Conservation (phyloP, 2,329 filamentous ascomycete species). For the Phaeosphaeria sp. region DNA sequence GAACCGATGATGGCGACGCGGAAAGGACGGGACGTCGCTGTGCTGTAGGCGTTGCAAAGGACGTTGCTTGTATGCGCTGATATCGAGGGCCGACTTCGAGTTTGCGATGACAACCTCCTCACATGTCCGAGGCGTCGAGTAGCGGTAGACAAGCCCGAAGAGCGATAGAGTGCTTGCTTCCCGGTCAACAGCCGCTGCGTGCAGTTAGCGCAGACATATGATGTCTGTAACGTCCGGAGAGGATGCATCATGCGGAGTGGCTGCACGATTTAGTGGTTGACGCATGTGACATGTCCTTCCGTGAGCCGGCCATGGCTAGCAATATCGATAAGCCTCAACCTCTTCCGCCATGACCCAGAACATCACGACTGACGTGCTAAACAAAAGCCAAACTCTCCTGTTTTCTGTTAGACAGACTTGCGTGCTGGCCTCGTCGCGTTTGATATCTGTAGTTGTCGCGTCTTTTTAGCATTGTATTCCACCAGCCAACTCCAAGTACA, state of each 20-base stretch:
- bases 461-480: not conserved
- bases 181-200: conserved; percentile 20
- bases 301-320: not conserved
- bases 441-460: not conserved
- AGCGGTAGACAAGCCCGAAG: conserved; percentile 1
- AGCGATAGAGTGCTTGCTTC: not conserved
- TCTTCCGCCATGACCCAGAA: not conserved
- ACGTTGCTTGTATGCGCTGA: not conserved
- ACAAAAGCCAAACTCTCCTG: not conserved
- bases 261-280: not conserved
- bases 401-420: not conserved
- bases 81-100: conserved; percentile 11
- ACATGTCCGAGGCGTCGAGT: conserved; percentile 7
- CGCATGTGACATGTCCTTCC: not conserved
- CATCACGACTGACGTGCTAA: not conserved
- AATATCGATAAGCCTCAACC: not conserved
- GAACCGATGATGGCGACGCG: conserved; percentile 90
- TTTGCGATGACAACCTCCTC: not conserved
- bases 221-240: conserved; percentile 13
- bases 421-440: not conserved
- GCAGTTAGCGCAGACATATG: conserved; percentile 39
- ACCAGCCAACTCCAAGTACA: not conserved
- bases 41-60: conserved; percentile 33
- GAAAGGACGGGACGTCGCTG: conserved; percentile 54
- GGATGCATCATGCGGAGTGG: conserved; percentile 29